A percentile compares a stretch with the other conserved stretches of the same genome.
Conservation (phyloP, 2,329 filamentous ascomycete genomes). For the Aspergillus calidoustus region DNA sequence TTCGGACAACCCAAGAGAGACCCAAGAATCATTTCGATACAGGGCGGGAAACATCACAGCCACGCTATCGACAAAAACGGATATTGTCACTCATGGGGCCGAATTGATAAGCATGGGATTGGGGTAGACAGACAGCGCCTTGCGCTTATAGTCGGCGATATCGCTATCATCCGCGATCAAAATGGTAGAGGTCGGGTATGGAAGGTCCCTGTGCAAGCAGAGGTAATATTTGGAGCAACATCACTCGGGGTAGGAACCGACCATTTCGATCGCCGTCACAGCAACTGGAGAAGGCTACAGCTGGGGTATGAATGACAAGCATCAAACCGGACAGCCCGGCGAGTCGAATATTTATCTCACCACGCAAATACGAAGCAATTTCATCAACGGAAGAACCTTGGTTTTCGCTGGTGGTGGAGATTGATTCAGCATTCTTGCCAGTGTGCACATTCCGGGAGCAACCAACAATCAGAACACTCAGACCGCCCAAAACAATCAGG, state of each 20-base stretch:
- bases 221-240: conserved; percentile 9
- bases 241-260: conserved; percentile 49
- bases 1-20: too few relatives aligned
- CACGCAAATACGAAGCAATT: conserved; percentile 72
- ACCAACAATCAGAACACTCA: background rate
- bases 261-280: conserved; percentile 73
- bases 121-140: conserved; percentile 19
- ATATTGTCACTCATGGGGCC: conserved; percentile 28
- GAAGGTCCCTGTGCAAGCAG: conserved; percentile 15
- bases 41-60: conserved; percentile 30
- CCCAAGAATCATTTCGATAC: conserved; percentile 14
- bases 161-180: conserved; percentile 18
- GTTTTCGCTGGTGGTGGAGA: conserved; percentile 74
- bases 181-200: conserved; percentile 21
- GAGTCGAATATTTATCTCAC: conserved; percentile 65
- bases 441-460: background rate
- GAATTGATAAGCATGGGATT: conserved; percentile 28
- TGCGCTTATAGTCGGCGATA: conserved; percentile 5
- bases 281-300: conserved; percentile 69
- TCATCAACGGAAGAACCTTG: conserved; percentile 71
- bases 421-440: conserved; percentile 57
- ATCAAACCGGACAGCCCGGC: conserved; percentile 64
- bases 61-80: conserved; percentile 23
- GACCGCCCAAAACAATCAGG: background rate
- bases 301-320: conserved; percentile 83